Evolutionary conservation across 2,329 filamentous ascomycete species (phyloP), one percentile per base, ranked within the genome.

Genomic region (Cytospora paraplurivora): DNA sequence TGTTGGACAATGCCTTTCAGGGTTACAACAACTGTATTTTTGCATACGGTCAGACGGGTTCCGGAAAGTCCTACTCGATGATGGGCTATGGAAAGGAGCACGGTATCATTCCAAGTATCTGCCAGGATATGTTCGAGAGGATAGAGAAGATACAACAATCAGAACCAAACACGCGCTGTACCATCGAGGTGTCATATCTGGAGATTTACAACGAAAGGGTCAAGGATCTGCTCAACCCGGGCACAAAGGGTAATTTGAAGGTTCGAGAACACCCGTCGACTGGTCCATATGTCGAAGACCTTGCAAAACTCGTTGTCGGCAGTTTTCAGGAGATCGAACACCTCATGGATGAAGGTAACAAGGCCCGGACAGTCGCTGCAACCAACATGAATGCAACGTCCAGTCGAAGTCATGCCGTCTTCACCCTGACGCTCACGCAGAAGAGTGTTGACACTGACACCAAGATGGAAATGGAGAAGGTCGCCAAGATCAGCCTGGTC

Each of bases 321-420:
- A 94, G 92, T 65, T 98, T 99, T 74, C 84, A 89, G 61, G 96
- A 99, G 74, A 98, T 99, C 69, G 95, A 99, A 73, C 89, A 97
- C 73, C 80, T 99, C 71, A 99, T 99, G 95, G 95, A 99, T 74
- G 94, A 98, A 78, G 95, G 95, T 72, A 99, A 99, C 82, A 99
- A 99, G 78, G 95, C 95, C 38, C 86, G 95, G 81, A 99, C 95
- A 0, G 95, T 99, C 47, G 95, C 95, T 3, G 95, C 95, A 8
- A 99, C 95, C 47, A 99, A 98, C 84, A 99, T 99, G 95, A 99
- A 99, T 82, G 95, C 98, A 77, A 99, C 96, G 0, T 97, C 93
- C 65, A 97, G 93, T 85, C 89, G 95, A 81, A 98, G 94, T 74
- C 95, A 99, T 76, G 95, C 95, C 49, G 96, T 99, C 58, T 99